Conservation (phyloP, 2,329 filamentous ascomycete genomes). For the Escovopsis sp. region DNA sequence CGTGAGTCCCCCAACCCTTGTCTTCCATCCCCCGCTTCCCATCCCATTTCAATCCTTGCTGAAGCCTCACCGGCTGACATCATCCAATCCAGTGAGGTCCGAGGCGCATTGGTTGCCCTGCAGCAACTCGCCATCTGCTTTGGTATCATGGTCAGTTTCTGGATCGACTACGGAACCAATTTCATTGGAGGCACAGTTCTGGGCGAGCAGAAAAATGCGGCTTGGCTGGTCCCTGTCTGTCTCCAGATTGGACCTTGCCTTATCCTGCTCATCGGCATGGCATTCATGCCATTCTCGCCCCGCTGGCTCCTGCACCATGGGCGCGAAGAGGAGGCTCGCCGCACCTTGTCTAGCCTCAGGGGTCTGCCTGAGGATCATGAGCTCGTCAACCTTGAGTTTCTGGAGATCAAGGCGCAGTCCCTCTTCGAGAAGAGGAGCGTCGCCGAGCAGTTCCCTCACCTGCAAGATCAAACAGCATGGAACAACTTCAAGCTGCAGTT, state of each 20-base stretch:
- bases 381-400: slow-evolving; percentile 57
- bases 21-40: not conserved
- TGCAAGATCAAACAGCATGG: slow-evolving; percentile 42
- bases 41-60: not conserved
- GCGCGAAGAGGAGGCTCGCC: slow-evolving; percentile 51
- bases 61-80: no score
- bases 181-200: slow-evolving; percentile 41
- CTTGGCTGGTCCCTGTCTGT: slow-evolving; percentile 60
- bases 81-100: slow-evolving; percentile 15
- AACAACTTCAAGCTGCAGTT: slow-evolving; percentile 56
- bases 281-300: slow-evolving; percentile 68
- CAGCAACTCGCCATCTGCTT: slow-evolving; percentile 42
- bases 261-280: slow-evolving; percentile 52
- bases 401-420: slow-evolving; percentile 70
- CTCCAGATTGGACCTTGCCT: slow-evolving; percentile 55
- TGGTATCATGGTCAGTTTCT: slow-evolving; percentile 50
- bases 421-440: slow-evolving; percentile 57
- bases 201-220: slow-evolving; percentile 43
- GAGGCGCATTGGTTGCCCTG: slow-evolving; percentile 28
- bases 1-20: slow-evolving; percentile 13
- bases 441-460: slow-evolving; percentile 50
- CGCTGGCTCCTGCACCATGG: slow-evolving; percentile 59
- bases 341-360: slow-evolving; percentile 48
- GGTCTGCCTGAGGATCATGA: slow-evolving; percentile 46
- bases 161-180: slow-evolving; percentile 50